Evolutionary conservation across 2,329 filamentous ascomycete genomes (phyloP), one percentile per base, ranked within the genome.

Genomic region (Neopestalotiopsis rosae): DNA sequence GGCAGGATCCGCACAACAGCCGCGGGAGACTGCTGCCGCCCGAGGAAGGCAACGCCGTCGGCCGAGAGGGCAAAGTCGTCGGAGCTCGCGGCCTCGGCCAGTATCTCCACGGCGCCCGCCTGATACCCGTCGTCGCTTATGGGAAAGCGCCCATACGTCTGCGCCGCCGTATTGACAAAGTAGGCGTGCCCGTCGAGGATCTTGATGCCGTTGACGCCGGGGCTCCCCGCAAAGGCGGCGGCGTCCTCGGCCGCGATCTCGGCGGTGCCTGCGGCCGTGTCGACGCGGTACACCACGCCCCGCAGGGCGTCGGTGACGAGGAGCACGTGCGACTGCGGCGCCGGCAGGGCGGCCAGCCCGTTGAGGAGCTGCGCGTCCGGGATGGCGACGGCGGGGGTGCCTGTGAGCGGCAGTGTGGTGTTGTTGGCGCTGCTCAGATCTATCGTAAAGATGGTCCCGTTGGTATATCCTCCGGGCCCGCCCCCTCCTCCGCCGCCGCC

Each of bases 371-470:
- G 58, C 3, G 69, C 61, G 24, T 71, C 62, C 2, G 69, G 68
- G 24, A 71, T 42, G 0, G 45, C 68, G 34, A 58, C 68, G 13
- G 57, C 30, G 10, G 45, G n/a, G 17, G 14, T 52, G 4, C 45
- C 45, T 5, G 62, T 65, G 5, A 64, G 63, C 52, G 66, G 59
- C 2, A 70, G 10, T 4, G 64, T 40, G 10, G 64, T 45, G 34
- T 67, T 65, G 38, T 17, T 28, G 24, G 24, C 24, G 24, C 24
- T 56, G 28, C 65, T 67, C 30, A 70, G 69, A 20, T 70, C 67
- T 32, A 69, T 42, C 6, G 69, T 69, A 65, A 62, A 70, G 67
- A 70, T 65, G 28, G 68, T 71, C 56, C 69, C 69, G 57, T 71
- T 59, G 52, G 61, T 61, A 42, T 69, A 71, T 17, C 57, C 61